A percentile compares a stretch with the other conserved stretches of the same genome.
These are phyloP conservation scores for Petrea volubilis DNA, from an alignment of 257 asterid genomes.

Conservation along the genomic window DNA sequence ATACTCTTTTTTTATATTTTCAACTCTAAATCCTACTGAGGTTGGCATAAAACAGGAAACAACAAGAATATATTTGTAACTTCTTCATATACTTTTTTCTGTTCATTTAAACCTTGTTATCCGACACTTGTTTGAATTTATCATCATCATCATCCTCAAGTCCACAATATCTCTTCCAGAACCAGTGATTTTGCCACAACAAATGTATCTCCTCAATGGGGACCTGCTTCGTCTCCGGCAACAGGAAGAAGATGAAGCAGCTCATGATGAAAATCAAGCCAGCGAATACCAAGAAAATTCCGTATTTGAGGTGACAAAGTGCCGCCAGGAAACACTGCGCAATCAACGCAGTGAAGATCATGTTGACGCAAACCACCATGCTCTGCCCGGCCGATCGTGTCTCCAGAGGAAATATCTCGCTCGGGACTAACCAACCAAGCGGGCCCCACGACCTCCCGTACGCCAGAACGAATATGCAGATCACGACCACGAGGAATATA, in stretches of 20 bases:
- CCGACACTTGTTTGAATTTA: no score
- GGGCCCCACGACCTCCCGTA: slow-evolving; percentile 92
- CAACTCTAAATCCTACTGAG: no score
- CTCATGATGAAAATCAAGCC: slow-evolving; percentile 62
- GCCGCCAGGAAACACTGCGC: slow-evolving; percentile 81
- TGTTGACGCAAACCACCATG: slow-evolving; percentile 78
- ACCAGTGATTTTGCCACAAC: slow-evolving; percentile 74
- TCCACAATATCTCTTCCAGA: slow-evolving; percentile 67
- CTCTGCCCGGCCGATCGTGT: slow-evolving; percentile 90
- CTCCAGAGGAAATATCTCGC: slow-evolving; percentile 83
- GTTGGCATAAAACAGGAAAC: no score
- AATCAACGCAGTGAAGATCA: slow-evolving; percentile 82
- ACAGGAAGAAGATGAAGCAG: slow-evolving; percentile 63
- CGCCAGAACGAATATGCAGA: slow-evolving; percentile 64
- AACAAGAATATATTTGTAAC: no score
- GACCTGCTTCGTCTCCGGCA: slow-evolving; percentile 96
- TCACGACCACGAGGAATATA: slow-evolving; percentile 51
- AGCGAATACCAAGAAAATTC: slow-evolving; percentile 76
- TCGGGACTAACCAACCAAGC: slow-evolving; percentile 83
- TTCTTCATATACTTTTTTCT: no score
- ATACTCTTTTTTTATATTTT: no score
- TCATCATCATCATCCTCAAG: slow-evolving; percentile 20
- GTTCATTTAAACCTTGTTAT: no score
- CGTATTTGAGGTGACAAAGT: slow-evolving; percentile 73
- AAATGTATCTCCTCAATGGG: slow-evolving; percentile 88